Base-by-base conservation (phyloP, 2,329 filamentous ascomycete genomes). In the Colletotrichum cordylinicola region DNA sequence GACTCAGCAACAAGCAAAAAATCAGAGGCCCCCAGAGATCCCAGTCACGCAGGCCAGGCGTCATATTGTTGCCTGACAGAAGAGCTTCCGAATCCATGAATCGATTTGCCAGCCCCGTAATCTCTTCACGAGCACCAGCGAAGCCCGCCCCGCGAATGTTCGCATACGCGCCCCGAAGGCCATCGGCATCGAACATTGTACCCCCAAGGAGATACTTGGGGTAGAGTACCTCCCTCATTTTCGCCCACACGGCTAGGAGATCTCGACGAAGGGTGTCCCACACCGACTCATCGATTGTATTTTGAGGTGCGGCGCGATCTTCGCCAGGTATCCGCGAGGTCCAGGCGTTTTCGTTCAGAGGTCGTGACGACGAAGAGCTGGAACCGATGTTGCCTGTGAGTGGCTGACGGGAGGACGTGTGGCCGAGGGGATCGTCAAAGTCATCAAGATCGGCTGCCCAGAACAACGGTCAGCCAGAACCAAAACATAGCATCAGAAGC, bases 191-290 rank as follows among this genome's bases (percentile, higher is more conserved):
- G 72, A 92, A 89, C 91, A 93, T 92, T 74, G 90, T 91, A 35
- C 92, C 92, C 43, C 91, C 91, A 29, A 99, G 93, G 65, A 99
- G 90, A 87, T 98, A 98, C 82, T 96, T 96, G 21, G 97, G 97
- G 86, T 95, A 99, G 76, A 99, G 91, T 52, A 99, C 97, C 88
- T 98, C 96, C 84, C 95, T 93, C 93, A 99, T 95, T 90, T 99
- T 99, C 86, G 95, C 94, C 96, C 97, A 98, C 43, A 98, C 95
- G 31, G 96, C 97, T 9, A 96, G 86, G 79, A 99, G 87, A 84
- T 99, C 97, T 79, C 97, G 94, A 68, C 94, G 95, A 76, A 99
- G 89, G n/a, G 97, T 99, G 58, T 96, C 95, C 97, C 97, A 99
- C 55, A 99, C 97, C 2, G 93, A 93, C 87, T 99, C 97, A 85